phyloP scores from a whole-genome alignment of 2,329 filamentous ascomycete genomes.

The Didymella pomorum region DNA sequence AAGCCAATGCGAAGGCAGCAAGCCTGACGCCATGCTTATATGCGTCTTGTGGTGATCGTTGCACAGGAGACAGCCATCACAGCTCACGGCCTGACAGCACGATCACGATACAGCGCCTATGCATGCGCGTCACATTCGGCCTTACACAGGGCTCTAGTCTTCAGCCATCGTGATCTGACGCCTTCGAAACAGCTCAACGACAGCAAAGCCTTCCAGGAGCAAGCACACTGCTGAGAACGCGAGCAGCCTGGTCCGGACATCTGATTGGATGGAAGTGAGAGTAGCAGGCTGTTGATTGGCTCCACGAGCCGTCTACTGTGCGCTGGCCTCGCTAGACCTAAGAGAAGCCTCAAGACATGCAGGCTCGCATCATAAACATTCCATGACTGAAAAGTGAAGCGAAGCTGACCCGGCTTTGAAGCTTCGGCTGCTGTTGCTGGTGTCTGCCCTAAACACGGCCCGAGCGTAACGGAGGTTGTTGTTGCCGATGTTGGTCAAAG shows the following conservation, averaged over 20 bases:
- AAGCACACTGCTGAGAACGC: slow-evolving; percentile 6
- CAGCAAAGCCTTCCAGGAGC: neutral
- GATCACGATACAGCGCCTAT: slow-evolving; percentile 19
- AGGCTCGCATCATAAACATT: slow-evolving; percentile 33
- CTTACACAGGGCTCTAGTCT: slow-evolving; percentile 12
- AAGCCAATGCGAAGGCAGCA: slow-evolving; percentile 5
- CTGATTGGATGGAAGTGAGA: slow-evolving; percentile 8
- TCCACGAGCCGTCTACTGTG: slow-evolving; percentile 33
- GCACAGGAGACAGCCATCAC: slow-evolving; percentile 29
- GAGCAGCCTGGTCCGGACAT: neutral
- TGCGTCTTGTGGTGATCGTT: slow-evolving; percentile 33
- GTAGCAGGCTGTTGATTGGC: slow-evolving; percentile 31
- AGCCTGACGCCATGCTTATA: slow-evolving; percentile 36
- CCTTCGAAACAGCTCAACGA: neutral
- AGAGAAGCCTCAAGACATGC: slow-evolving; percentile 32
- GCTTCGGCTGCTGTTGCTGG: slow-evolving; percentile 1
- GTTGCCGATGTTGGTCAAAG: slow-evolving; percentile 35
- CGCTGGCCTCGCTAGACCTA: slow-evolving; percentile 38
- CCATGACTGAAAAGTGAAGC: slow-evolving; percentile 34
- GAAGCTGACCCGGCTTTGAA: slow-evolving; percentile 28
- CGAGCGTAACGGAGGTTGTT: slow-evolving; percentile 12
- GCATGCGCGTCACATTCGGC: slow-evolving; percentile 16
- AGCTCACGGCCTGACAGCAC: slow-evolving; percentile 10
- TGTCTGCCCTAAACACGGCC: slow-evolving; percentile 7
- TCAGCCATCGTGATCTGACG: slow-evolving; percentile 8